Evolutionary conservation across 768 basidiomycete species (phyloP).

Genomic region (Calocera viscosa): DNA sequence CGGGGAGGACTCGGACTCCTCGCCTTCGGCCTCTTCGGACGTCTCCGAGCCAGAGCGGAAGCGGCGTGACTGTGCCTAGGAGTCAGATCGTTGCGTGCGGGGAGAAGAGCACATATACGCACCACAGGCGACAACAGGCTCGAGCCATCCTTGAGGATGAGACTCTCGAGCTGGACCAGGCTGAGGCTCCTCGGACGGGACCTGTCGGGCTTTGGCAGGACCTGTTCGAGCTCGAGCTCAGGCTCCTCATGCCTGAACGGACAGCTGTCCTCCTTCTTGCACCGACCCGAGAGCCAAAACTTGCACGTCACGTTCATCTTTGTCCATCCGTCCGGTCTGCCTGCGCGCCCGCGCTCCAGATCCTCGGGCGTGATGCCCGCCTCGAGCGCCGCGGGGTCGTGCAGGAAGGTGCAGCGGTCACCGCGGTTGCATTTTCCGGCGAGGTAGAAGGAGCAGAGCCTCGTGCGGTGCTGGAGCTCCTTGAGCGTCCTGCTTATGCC

Average conservation of each 20-base stretch:
- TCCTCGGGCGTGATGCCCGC: background rate
- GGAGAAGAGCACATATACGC: background rate
- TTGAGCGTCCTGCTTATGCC: background rate
- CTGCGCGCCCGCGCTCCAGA: background rate
- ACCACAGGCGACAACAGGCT: background rate
- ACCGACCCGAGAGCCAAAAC: constrained; percentile 5
- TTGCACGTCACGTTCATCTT: constrained; percentile 11
- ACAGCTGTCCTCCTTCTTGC: constrained; percentile 13
- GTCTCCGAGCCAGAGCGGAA: constrained; percentile 5
- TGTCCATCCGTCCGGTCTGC: background rate
- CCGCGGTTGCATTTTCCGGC: background rate
- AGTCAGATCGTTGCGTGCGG: background rate
- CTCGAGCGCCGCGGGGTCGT: constrained; percentile 7
- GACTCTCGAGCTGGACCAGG: constrained; percentile 6
- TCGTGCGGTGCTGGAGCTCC: constrained; percentile 2
- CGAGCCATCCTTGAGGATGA: constrained; percentile 3
- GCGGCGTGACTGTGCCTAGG: background rate
- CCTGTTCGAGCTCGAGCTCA: constrained; percentile 1
- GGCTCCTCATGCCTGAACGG: constrained; percentile 15
- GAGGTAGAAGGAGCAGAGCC: constrained; percentile 2
- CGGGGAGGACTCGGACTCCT: background rate
- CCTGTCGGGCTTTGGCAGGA: constrained; percentile 2
- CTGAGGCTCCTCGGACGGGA: background rate
- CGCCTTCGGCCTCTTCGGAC: constrained; percentile 1
- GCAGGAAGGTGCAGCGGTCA: background rate